Conservation (phyloP, 2,329 filamentous ascomycete species). For the Alternaria sp. region DNA sequence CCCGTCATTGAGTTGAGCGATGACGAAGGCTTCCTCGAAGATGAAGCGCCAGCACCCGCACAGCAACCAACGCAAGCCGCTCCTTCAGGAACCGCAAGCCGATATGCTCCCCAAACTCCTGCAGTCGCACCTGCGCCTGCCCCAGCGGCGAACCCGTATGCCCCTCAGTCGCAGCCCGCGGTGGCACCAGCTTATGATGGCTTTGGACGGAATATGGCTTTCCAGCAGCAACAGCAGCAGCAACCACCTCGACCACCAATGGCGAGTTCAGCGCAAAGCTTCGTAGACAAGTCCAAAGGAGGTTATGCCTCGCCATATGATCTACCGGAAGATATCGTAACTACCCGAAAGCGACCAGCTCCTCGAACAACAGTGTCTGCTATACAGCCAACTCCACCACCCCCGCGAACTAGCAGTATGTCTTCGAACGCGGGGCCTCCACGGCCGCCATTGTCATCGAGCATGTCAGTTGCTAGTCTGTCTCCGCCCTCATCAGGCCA, state of each 20-base stretch:
- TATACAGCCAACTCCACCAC: slow-evolving; percentile 55
- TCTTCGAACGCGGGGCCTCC: slow-evolving; percentile 25
- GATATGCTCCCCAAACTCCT: slow-evolving; percentile 46
- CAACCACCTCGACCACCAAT: slow-evolving; percentile 57
- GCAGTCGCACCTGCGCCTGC: slow-evolving; percentile 32
- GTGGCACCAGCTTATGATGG: slow-evolving; percentile 38
- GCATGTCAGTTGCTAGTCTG: slow-evolving; percentile 42
- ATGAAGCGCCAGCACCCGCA: slow-evolving; percentile 55
- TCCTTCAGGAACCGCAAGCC: slow-evolving; percentile 24
- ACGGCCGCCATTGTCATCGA: slow-evolving; percentile 35
- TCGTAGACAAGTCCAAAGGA: slow-evolving; percentile 86
- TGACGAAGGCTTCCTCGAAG: slow-evolving; percentile 83
- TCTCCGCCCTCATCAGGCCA: slow-evolving; percentile 52
- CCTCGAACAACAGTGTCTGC: slow-evolving; percentile 37
- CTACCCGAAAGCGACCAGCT: slow-evolving; percentile 65
- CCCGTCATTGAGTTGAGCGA: slow-evolving; percentile 76
- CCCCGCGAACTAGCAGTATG: slow-evolving; percentile 69
- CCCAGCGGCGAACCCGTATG: slow-evolving; percentile 53
- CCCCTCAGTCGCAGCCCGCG: slow-evolving; percentile 56
- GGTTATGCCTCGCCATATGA: slow-evolving; percentile 96
- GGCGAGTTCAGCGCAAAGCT: slow-evolving; percentile 71
- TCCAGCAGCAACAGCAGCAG: slow-evolving; percentile 40
- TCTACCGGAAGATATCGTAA: slow-evolving; percentile 85
- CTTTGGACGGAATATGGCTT: slow-evolving; percentile 37
- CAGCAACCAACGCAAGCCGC: slow-evolving; percentile 20